Evolutionary conservation across 768 basidiomycete genomes (phyloP), one percentile per base, ranked within the genome.

Genomic region (Pholiota conissans): DNA sequence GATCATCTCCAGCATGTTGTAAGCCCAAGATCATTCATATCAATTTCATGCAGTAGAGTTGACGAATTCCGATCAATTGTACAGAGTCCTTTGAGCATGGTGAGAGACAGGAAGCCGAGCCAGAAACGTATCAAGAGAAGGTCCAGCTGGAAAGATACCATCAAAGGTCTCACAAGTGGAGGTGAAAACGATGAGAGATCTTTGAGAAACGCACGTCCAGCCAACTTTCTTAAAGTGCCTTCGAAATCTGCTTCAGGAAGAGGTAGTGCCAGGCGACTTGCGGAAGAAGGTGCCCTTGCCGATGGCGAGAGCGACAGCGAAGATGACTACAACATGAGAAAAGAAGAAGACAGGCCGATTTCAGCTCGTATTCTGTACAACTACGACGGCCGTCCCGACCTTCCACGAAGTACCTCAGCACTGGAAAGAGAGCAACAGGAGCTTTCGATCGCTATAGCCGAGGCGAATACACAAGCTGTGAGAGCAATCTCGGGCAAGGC

Each of bases 31-130:
- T 42, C n/a, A n/a, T n/a, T n/a, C n/a, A n/a, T 26, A 16, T 42
- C 18, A 20, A 32, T 27, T 30, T 20, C 11, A 26, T 47, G 40
- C 28, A 35, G 29, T 29, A 55, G 37, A 29, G 35, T 52, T 52
- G 49, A 53, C 22, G 35, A 37, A 27, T 58, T 60, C n/a, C 57
- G 22, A 28, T 48, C 11, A 40, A 26, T 55, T 55, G 13, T 32
- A 6, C 56, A 85, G 75, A 93, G 91, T 60, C 97, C 97, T 9
- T 77, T 98, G 51, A 88, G 90, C 58, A 95, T 98, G 82, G 93
- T 97, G 20, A 84, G 86, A 39, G 93, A 95, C 68, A 79, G 79
- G 37, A 79, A 73, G 48, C 74, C 72, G 1, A 65, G 66, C 14
- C 67, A 72, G 56, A 81, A 78, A 63, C 82, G 77, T 39, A 76